Evolutionary conservation across 176 grass and related monocot genomes (phyloP).

Genomic region (Saccharum officinarum): DNA sequence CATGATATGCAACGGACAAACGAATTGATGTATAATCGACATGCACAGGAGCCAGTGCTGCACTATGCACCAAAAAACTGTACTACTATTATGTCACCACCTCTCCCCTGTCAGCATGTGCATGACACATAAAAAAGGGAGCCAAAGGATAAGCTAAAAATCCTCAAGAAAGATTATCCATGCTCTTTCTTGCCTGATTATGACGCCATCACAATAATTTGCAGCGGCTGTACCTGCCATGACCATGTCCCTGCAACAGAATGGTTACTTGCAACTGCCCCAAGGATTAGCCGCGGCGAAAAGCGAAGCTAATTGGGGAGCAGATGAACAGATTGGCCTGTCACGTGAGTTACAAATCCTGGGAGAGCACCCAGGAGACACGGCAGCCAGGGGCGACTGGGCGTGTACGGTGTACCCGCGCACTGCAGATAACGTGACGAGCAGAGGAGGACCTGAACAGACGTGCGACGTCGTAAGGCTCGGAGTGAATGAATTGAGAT

Average conservation of each 20-base stretch:
- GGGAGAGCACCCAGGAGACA: neutral
- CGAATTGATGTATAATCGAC: constrained; percentile 4
- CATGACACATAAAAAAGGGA: neutral
- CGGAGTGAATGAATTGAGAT: neutral
- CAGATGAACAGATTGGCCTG: neutral
- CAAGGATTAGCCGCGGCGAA: neutral
- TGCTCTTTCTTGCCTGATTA: neutral
- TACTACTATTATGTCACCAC: no score
- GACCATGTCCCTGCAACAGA: neutral
- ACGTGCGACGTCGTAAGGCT: neutral
- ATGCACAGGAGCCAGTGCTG: neutral
- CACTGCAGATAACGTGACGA: neutral
- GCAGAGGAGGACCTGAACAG: neutral
- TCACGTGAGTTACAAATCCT: neutral
- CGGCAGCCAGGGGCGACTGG: neutral
- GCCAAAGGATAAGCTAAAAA: constrained; percentile 31
- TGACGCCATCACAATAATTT: neutral
- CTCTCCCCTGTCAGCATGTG: neutral
- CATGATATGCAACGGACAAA: constrained; percentile 34
- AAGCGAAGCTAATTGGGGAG: neutral
- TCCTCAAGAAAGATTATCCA: neutral
- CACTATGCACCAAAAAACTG: constrained; percentile 1
- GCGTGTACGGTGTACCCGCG: neutral
- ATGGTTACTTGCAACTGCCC: neutral
- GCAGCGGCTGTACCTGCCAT: neutral